phyloP scores from a whole-genome alignment of 768 basidiomycete species.

The Leccinum sublutescens region DNA sequence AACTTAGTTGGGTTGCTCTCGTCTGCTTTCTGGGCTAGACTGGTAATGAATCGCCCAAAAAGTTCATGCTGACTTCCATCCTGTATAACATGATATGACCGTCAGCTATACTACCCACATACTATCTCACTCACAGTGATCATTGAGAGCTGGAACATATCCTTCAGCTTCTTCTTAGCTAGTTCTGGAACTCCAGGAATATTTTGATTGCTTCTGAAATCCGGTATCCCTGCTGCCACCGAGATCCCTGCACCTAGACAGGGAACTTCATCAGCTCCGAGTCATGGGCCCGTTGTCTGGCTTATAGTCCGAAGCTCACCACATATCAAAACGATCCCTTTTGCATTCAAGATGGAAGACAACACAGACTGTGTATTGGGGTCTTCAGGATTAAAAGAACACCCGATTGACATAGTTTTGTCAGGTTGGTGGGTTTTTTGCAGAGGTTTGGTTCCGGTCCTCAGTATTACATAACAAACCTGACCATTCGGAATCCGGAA shows the following conservation, averaged over 20 bases:
- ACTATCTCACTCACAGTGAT: constrained; percentile 1
- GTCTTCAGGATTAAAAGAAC: background rate
- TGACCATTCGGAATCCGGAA: no score
- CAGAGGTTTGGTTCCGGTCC: no score
- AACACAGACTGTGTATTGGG: background rate
- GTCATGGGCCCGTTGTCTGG: background rate
- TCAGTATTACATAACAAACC: no score
- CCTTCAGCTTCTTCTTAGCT: constrained; percentile 4
- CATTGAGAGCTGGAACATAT: constrained; percentile 13
- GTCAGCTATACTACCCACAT: background rate
- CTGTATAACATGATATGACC: background rate
- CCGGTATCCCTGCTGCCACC: constrained; percentile 12
- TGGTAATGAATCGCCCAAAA: background rate
- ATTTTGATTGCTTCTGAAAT: constrained; percentile 7
- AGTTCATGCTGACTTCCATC: background rate
- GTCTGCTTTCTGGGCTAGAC: background rate
- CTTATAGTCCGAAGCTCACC: background rate
- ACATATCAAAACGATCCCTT: constrained; percentile 13
- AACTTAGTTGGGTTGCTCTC: constrained; percentile 8
- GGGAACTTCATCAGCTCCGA: background rate
- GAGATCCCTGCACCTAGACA: constrained; percentile 8
- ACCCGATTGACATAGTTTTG: background rate
- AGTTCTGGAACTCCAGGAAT: constrained; percentile 3
- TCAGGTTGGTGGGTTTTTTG: no score
- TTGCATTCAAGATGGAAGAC: constrained; percentile 8